These are phyloP conservation scores for Albugo candida DNA, from an alignment of 352 stramenopile genomes.

Conservation along the genomic window DNA sequence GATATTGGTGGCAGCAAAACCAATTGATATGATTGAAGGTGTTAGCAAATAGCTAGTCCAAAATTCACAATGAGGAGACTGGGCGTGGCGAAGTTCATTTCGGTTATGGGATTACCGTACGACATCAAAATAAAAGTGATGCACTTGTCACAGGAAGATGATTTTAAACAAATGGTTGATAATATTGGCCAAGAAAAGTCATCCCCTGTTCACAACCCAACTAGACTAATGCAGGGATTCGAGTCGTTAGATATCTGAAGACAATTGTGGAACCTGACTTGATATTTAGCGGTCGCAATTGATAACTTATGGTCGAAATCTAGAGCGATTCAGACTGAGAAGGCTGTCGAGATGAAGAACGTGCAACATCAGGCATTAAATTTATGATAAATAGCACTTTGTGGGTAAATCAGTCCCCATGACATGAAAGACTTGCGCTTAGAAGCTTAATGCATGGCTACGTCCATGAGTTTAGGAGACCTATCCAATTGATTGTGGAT, in stretches of 20 bases:
- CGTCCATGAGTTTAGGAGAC: background rate
- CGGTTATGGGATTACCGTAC: conserved; percentile 11
- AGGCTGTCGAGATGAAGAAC: background rate
- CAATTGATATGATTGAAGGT: background rate
- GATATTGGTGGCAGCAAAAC: conserved; percentile 6
- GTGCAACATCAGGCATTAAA: background rate
- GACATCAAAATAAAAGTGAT: background rate
- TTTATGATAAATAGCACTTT: background rate
- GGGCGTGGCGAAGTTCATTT: conserved; percentile 5
- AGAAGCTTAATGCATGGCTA: background rate
- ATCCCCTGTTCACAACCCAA: background rate
- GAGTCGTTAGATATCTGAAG: background rate
- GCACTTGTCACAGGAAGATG: conserved; percentile 10
- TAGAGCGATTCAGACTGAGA: background rate
- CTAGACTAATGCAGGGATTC: background rate
- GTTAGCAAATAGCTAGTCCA: conserved; percentile 4
- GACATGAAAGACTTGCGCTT: background rate
- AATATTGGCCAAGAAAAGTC: background rate
- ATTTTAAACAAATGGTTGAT: conserved; percentile 6
- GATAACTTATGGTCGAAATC: background rate
- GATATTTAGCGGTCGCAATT: background rate
- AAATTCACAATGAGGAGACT: conserved; percentile 11
- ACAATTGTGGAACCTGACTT: conserved; percentile 3
- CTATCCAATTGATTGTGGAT: background rate
- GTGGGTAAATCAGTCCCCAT: background rate